Evolutionary conservation across 768 basidiomycete genomes (phyloP), one percentile per base, ranked within the genome.

Genomic region (Agaricus subrufescens): DNA sequence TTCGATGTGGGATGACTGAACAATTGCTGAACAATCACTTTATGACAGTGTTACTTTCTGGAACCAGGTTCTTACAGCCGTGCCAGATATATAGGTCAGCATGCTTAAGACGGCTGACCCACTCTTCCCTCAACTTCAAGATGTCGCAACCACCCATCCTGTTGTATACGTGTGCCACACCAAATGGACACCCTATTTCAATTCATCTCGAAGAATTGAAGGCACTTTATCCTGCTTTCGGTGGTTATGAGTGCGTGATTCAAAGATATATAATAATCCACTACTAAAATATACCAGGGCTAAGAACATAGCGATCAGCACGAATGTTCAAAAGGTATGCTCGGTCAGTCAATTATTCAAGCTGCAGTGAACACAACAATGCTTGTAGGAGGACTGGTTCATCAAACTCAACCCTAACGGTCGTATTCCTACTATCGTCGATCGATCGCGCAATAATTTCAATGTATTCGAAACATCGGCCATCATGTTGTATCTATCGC

Each of bases 401-500:
- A 77, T 93, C 59, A 76, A 82, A 42, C 64, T 86, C 61, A 89
- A 89, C 67, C 87, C 86, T 7, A 89, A 87, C 58, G 85, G 86
- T 39, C 68, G 87, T 47, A 90, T 91, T 53, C 89, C 89, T 3
- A 77, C 78, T 27, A 69, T 91, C 38, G 73, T 83, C 37, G 87
- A 91, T 65, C 79, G 76, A 53, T 71, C 75, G 25, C 79, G 83
- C 59, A 74, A 82, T 60, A 71, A 85, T 62, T 91, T 91, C 63
- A 61, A 61, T 5, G 81, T 91, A 39, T 91, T 91, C 61, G 91
- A 93, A 66, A 85, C 82, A 4, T 83, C 86, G 1, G 91, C 92
- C 9, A 93, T 96, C 58, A 69, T 94, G 52, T 69, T 93, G n/a
- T 95, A 90, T 66, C 82, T 96, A 50, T 77, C 78, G 25, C 86